Evolutionary conservation across 176 grass and related monocot genomes (phyloP), one percentile per base, ranked within the genome.

Genomic region (Aegilops tauschii): DNA sequence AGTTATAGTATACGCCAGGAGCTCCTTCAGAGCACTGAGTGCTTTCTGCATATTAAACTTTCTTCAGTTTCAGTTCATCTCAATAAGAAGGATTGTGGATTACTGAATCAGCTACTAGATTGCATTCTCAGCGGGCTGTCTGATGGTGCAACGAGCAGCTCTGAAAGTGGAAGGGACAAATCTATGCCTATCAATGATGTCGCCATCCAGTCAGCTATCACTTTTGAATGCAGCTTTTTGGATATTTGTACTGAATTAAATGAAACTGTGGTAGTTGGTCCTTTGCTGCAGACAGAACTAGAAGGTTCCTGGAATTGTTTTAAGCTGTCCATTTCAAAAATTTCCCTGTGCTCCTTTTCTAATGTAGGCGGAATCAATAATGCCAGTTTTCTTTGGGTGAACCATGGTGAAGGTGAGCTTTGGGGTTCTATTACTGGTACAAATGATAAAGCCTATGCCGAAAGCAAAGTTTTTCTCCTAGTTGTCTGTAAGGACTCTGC

Each of bases 341-440:
- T 99, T 82, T 90, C 90, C 32, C 32, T 99, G 40, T 77, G 92
- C 45, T 94, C 88, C 16, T 88, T 80, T 86, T 96, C 90, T 72
- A 96, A 99, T 77, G 65, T 96, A 85, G 97, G 97, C 64, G 93
- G 94, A 47, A 65, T 91, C 12, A 88, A 80, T 5, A 73, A 83
- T 87, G 61, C 92, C 40, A 92, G 71, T 34, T 91, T 90, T 90
- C 84, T 94, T 76, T 96, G 87, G 87, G 76, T 96, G 72, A 94
- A 94, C 77, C 94, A 96, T 86, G 89, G 85, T 76, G 92, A 94
- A 85, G 92, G 92, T 74, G 91, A 98, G 83, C 82, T 98, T 80
- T 90, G 90, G 90, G 94, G 94, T 71, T 94, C 90, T 52, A 74
- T 96, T 62, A 61, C 69, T 44, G 78, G 39, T 76, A 80, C 69